phyloP scores from a whole-genome alignment of 345 rosid genomes.

The Eucalyptus regnans region DNA sequence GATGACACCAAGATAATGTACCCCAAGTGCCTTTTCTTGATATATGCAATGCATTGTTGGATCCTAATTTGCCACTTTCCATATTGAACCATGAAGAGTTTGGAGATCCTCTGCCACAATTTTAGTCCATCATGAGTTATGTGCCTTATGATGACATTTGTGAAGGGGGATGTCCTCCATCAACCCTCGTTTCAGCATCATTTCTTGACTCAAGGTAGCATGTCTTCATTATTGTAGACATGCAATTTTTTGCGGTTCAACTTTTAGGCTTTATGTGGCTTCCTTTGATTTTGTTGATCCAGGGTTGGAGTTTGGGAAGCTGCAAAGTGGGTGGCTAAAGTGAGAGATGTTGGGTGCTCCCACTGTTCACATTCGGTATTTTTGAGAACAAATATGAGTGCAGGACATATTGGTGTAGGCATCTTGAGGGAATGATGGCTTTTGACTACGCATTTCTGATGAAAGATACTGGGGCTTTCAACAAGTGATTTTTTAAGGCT shows the following conservation, averaged over 20 bases:
- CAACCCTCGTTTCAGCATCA: slow-evolving; percentile 67
- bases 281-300: background rate
- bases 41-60: slow-evolving; percentile 40
- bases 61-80: slow-evolving; percentile 68
- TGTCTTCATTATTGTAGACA: background rate
- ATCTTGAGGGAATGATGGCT: slow-evolving; percentile 48
- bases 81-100: slow-evolving; percentile 81
- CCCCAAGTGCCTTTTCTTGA: slow-evolving; percentile 80
- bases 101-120: slow-evolving; percentile 65
- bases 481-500: background rate
- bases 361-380: slow-evolving; percentile 55
- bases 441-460: slow-evolving; percentile 71
- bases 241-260: background rate
- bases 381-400: slow-evolving; percentile 64
- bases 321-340: slow-evolving; percentile 92
- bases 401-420: slow-evolving; percentile 73
- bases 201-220: slow-evolving; percentile 69
- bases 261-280: background rate
- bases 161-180: slow-evolving; percentile 43
- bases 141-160: slow-evolving; percentile 72
- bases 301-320: slow-evolving; percentile 99
- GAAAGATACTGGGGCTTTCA: slow-evolving; percentile 10
- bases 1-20: background rate
- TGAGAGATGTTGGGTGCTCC: slow-evolving; percentile 34
- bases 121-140: slow-evolving; percentile 41